phyloP scores from a whole-genome alignment of 768 basidiomycete species.

The Pleurotus djamor region DNA sequence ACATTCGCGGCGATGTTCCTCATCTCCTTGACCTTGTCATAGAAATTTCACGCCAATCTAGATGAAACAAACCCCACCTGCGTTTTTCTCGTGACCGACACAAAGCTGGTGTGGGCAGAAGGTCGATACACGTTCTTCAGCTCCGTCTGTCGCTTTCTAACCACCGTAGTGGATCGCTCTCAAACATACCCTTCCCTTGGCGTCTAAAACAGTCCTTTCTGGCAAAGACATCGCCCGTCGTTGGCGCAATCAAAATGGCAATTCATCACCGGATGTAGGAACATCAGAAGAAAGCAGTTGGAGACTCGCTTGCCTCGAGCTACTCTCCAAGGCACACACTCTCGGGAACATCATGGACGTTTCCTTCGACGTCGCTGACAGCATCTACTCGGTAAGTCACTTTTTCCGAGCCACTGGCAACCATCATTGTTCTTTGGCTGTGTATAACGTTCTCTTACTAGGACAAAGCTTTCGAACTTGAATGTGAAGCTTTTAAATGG shows the following conservation, averaged over 20 bases:
- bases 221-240: slow-evolving; percentile 62
- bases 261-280: slow-evolving; percentile 22
- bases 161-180: slow-evolving; percentile 11
- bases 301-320: slow-evolving; percentile 51
- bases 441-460: slow-evolving; percentile 19
- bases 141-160: slow-evolving; percentile 5
- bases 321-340: slow-evolving; percentile 59
- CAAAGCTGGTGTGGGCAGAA: slow-evolving; percentile 74
- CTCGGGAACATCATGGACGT: slow-evolving; percentile 57
- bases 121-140: slow-evolving; percentile 33
- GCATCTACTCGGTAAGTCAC: slow-evolving; percentile 55
- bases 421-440: neutral
- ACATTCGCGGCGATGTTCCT: neutral
- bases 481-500: slow-evolving; percentile 67
- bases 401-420: neutral
- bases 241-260: slow-evolving; percentile 62
- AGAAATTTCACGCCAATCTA: slow-evolving; percentile 66
- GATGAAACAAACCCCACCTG: slow-evolving; percentile 48
- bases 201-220: slow-evolving; percentile 39
- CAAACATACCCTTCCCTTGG: slow-evolving; percentile 7
- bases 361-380: slow-evolving; percentile 57
- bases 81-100: slow-evolving; percentile 68
- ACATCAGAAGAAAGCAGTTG: slow-evolving; percentile 57
- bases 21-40: slow-evolving; percentile 10
- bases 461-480: slow-evolving; percentile 68